Conservation (phyloP, 495 filamentous ascomycete genomes). For the Penicillium canariense region DNA sequence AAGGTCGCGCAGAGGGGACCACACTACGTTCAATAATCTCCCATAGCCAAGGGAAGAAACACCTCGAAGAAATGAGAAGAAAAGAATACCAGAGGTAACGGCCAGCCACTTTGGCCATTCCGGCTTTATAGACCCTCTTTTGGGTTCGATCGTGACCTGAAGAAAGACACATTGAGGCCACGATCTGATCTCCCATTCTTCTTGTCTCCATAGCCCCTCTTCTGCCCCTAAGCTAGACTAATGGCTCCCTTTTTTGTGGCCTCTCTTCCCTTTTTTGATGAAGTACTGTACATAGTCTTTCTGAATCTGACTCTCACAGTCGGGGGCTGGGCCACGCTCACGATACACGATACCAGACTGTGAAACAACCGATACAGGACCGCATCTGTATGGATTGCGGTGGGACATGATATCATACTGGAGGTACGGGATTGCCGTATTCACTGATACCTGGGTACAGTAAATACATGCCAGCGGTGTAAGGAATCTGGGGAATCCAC, state of each 20-base stretch:
- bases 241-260: neutral
- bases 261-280: too few species aligned
- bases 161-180: neutral
- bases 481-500: too few species aligned
- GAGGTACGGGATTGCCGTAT: too few species aligned
- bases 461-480: too few species aligned
- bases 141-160: neutral
- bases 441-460: too few species aligned
- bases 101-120: neutral
- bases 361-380: too few species aligned
- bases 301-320: too few species aligned
- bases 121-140: conserved; percentile 3
- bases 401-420: too few species aligned
- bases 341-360: too few species aligned
- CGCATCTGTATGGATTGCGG: too few species aligned
- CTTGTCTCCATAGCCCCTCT: neutral
- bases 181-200: conserved; percentile 6
- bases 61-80: neutral
- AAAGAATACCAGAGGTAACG: neutral
- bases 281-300: too few species aligned
- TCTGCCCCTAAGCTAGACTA: neutral
- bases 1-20: neutral
- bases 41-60: neutral
- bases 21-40: neutral
- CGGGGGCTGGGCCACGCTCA: too few species aligned